phyloP scores from a whole-genome alignment of 306 rosid species.

The Dicorynia guianensis region DNA sequence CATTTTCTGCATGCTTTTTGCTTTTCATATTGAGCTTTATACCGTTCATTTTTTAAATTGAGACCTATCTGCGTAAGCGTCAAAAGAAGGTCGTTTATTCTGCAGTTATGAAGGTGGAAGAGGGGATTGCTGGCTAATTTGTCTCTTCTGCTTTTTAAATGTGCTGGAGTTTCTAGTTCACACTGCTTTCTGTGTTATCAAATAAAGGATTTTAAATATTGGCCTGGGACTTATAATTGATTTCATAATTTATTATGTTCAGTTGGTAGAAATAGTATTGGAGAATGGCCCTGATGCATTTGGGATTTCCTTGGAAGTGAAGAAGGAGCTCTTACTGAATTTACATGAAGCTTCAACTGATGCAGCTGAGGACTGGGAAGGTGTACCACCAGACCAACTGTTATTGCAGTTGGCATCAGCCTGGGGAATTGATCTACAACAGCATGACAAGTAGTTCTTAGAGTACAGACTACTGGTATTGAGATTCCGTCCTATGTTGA shows the following conservation, averaged over 20 bases:
- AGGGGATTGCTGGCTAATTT: no score
- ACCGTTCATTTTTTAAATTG: no score
- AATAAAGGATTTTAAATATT: no score
- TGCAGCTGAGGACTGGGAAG: constrained; percentile 91
- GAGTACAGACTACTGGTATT: constrained; percentile 14
- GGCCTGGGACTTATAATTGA: neutral
- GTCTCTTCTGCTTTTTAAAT: no score
- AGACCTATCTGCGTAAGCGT: no score
- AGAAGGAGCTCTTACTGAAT: constrained; percentile 79
- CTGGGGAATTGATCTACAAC: constrained; percentile 87
- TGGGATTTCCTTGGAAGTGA: constrained; percentile 78
- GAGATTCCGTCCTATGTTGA: neutral
- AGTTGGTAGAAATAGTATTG: constrained; percentile 84
- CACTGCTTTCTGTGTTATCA: neutral
- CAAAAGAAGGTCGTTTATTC: no score
- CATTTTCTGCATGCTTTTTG: no score
- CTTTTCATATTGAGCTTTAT: no score
- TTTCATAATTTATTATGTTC: constrained; percentile 35
- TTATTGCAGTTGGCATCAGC: constrained; percentile 85
- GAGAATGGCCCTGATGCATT: constrained; percentile 80
- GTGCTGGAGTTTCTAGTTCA: neutral
- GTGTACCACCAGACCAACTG: constrained; percentile 79
- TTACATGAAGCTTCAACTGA: constrained; percentile 88
- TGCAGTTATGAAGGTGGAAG: no score
- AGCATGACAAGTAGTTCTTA: constrained; percentile 59